Evolutionary conservation across 805 yeast genomes (phyloP), one percentile per base, ranked within the genome.

Genomic region (Candida ipomoeae): DNA sequence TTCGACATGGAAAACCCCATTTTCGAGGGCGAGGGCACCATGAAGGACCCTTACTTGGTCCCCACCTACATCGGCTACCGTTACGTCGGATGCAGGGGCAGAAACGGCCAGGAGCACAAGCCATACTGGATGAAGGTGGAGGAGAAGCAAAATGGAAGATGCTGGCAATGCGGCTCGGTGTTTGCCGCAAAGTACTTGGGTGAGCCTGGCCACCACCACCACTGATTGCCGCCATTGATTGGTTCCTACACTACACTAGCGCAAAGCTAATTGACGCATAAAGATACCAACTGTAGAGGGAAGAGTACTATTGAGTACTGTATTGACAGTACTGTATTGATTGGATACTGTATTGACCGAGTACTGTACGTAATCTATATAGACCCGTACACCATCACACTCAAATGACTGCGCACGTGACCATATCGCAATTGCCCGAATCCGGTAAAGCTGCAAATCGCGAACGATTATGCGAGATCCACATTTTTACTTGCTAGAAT

Each of bases 101-200:
- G 88, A 60, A 97, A 96, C 66, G 95, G 90, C 52, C 96, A 88
- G 57, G 85, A 94, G 59, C 98, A 91, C 75, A 84, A 82, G 63
- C 82, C 89, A 59, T 82, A 84, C 85, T 92, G 97, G 97, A 81
- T 91, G 77, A 84, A 83, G 73, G 95, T 95, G 63, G 86, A 90
- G 60, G 81, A 78, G 58, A 87, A 81, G 45, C 78, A 88, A 73
- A 86, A 86, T 55, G 87, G 87, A 61, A 89, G 99, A 84, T 94
- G 97, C 78, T 89, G 97, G 96, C 97, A 94, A 74, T 92, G 98
- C 73, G 99, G 99, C 73, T 85, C 91, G 62, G 96, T 90, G 60
- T 92, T 87, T 80, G 83, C 87, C 66, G 75, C 91, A 63, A 87
- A 90, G 75, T 85, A 84, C 75, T 80, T 91, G 64, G 97, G 97